These are phyloP conservation scores for Clohesyomyces aquaticus DNA, from an alignment of 495 filamentous ascomycete species.

Conservation along the genomic window DNA sequence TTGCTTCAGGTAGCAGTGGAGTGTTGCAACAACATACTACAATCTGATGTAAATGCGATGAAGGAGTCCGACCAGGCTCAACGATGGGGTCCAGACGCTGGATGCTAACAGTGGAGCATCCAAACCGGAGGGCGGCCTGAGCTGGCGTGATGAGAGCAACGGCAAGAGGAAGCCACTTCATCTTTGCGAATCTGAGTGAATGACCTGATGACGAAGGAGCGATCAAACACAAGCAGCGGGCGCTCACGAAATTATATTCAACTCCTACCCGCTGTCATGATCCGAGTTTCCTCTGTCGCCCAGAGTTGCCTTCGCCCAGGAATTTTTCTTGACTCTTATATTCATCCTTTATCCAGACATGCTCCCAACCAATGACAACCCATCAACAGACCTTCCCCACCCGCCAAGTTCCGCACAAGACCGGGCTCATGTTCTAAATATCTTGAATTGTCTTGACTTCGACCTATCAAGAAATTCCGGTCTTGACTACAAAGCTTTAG, in stretches of 20 bases:
- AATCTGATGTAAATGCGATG: conserved; percentile 55
- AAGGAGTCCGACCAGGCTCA: conserved; percentile 49
- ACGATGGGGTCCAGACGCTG: conserved; percentile 55
- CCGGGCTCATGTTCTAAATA: too few relatives aligned
- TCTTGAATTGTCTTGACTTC: too few relatives aligned
- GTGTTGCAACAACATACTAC: too few relatives aligned
- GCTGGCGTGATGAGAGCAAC: conserved; percentile 48
- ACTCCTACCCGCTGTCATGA: not conserved
- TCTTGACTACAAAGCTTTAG: too few relatives aligned
- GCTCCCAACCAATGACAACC: not conserved
- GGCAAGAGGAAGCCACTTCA: conserved; percentile 52
- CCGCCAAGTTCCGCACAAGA: too few relatives aligned
- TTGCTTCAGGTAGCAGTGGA: too few relatives aligned
- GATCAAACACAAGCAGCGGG: not conserved
- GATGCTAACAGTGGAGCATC: conserved; percentile 52
- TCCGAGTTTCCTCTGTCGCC: not conserved
- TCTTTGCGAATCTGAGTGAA: conserved; percentile 33
- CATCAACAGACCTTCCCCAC: too few relatives aligned
- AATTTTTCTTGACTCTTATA: not conserved
- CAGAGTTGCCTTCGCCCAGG: not conserved
- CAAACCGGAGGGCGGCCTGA: conserved; percentile 53
- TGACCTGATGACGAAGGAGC: not conserved
- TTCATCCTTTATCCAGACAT: not conserved
- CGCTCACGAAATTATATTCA: not conserved
- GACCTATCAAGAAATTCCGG: too few relatives aligned